Evolutionary conservation across 768 basidiomycete species (phyloP).

Genomic region (Candolleomyces eurysporus): DNA sequence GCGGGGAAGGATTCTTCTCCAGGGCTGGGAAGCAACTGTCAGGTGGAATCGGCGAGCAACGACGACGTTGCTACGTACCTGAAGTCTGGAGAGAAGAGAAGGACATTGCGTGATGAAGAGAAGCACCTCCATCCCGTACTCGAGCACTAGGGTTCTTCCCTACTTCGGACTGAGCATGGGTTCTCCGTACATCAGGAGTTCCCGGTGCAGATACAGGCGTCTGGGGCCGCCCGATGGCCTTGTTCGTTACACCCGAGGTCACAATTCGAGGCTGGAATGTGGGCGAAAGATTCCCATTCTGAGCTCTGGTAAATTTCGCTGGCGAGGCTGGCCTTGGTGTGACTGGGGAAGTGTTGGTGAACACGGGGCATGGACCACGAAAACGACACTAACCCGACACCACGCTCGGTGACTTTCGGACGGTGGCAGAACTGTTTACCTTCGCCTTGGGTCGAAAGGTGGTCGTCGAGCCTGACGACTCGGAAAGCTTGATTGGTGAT

Average conservation of each 20-base stretch:
- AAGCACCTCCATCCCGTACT: conserved; percentile 27
- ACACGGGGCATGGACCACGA: not conserved
- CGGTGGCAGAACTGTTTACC: conserved; percentile 54
- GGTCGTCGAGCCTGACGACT: conserved; percentile 19
- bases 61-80: conserved; percentile 13
- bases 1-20: conserved; percentile 22
- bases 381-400: not conserved
- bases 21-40: conserved; percentile 15
- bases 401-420: conserved; percentile 24
- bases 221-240: conserved; percentile 25
- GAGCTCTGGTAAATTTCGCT: conserved; percentile 38
- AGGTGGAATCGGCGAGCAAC: conserved; percentile 9
- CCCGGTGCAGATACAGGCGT: conserved; percentile 30
- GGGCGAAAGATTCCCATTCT: conserved; percentile 32
- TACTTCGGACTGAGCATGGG: conserved; percentile 25
- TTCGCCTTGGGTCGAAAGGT: conserved; percentile 54
- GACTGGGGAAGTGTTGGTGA: conserved; percentile 11
- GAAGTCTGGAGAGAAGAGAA: conserved; percentile 32
- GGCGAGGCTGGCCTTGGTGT: conserved; percentile 43
- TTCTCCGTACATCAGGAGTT: conserved; percentile 29
- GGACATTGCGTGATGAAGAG: conserved; percentile 37
- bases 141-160: conserved; percentile 14
- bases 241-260: conserved; percentile 18
- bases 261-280: conserved; percentile 23
- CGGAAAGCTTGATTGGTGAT: conserved; percentile 36